A percentile compares a stretch with the other conserved stretches of the same genome.
Evolutionary conservation across 176 grass and related monocot genomes (phyloP).

Genomic region (Juncus effusus): DNA sequence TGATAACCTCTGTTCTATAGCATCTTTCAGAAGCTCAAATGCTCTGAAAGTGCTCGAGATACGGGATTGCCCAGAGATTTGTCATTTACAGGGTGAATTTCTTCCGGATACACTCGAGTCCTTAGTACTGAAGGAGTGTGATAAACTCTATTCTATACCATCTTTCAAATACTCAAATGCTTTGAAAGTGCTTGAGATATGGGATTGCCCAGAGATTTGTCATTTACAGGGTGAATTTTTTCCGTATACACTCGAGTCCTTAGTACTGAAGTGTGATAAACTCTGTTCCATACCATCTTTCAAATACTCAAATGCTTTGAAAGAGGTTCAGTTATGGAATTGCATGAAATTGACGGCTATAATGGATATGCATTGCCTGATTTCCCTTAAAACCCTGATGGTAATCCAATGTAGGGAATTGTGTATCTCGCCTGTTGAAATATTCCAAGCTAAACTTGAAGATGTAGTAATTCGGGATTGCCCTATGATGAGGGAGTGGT

Average conservation of each 20-base stretch:
- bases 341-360: background rate
- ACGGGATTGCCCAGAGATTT: background rate
- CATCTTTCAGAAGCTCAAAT: background rate
- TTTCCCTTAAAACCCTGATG: background rate
- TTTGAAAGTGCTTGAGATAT: background rate
- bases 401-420: constrained; percentile 2
- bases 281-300: constrained; percentile 4
- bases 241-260: background rate
- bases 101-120: too few species aligned
- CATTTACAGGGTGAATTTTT: background rate
- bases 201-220: background rate
- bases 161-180: too few species aligned
- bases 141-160: too few species aligned
- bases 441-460: background rate
- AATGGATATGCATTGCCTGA: background rate
- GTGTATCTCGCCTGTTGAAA: constrained; percentile 3
- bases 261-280: background rate
- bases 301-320: background rate
- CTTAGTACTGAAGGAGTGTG: too few species aligned
- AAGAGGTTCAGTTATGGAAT: background rate
- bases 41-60: background rate
- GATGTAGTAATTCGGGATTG: constrained; percentile 5
- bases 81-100: too few species aligned
- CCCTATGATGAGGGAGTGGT: constrained; percentile 7
- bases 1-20: background rate